phyloP scores from a whole-genome alignment of 2,329 filamentous ascomycete species.

The Didymosphaeria variabile region DNA sequence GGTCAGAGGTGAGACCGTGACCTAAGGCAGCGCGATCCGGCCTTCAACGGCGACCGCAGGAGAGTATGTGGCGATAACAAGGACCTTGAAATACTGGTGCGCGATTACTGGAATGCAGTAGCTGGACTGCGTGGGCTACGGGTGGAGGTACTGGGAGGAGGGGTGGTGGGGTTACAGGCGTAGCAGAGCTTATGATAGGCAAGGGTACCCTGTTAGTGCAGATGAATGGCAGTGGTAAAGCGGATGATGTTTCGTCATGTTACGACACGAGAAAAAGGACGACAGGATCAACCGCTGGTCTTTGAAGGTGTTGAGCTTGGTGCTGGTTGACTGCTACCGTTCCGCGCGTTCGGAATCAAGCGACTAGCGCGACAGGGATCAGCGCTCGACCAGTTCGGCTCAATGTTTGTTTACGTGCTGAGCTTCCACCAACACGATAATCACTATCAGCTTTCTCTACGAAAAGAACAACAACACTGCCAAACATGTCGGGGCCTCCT shows the following conservation, averaged over 20 bases:
- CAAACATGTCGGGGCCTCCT: conserved; percentile 63
- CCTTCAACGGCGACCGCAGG: neutral
- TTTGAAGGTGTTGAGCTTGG: conserved; percentile 4
- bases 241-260: neutral
- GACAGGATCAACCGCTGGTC: neutral
- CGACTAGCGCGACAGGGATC: conserved; percentile 16
- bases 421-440: conserved; percentile 29
- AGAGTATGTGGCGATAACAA: neutral
- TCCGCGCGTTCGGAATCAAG: conserved; percentile 8
- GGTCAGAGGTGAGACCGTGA: conserved; percentile 21
- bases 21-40: conserved; percentile 5
- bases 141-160: conserved; percentile 13
- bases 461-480: conserved; percentile 25
- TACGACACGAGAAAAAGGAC: neutral
- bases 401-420: conserved; percentile 32
- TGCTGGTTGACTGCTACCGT: neutral
- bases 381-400: neutral
- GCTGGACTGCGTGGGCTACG: neutral
- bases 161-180: conserved; percentile 25
- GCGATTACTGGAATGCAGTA: neutral
- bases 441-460: conserved; percentile 28
- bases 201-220: neutral
- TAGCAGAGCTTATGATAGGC: neutral
- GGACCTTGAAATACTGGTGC: neutral
- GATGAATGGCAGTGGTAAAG: neutral